phyloP scores from a whole-genome alignment of 2,329 filamentous ascomycete genomes.

The Hypoxylon sp. region DNA sequence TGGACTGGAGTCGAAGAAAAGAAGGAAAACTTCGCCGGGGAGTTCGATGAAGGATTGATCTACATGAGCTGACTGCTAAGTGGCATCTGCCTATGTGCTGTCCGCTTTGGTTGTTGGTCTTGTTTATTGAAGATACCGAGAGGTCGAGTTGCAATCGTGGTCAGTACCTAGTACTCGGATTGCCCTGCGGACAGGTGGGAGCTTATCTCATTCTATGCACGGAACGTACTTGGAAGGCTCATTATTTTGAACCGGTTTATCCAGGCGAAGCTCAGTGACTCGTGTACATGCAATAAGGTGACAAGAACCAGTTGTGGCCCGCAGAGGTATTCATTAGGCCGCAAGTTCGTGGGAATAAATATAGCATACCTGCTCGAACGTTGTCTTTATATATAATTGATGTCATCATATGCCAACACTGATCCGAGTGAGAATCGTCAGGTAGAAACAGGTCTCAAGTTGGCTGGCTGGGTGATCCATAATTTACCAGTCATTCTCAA shows the following conservation, averaged over 20 bases:
- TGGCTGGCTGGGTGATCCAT: background rate
- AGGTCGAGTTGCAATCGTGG: background rate
- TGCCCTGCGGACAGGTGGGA: constrained; percentile 7
- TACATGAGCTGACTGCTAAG: constrained; percentile 30
- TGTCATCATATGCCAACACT: background rate
- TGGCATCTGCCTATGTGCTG: background rate
- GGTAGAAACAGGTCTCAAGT: constrained; percentile 1
- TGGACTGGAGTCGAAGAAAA: constrained; percentile 6
- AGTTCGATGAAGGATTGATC: constrained; percentile 26
- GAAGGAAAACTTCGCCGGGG: constrained; percentile 17
- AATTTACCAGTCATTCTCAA: constrained; percentile 2
- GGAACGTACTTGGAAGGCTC: background rate
- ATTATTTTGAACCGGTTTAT: constrained; percentile 25
- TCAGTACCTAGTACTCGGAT: constrained; percentile 3
- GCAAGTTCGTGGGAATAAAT: background rate
- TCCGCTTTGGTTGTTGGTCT: background rate
- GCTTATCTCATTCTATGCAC: background rate
- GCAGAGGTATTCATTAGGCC: background rate
- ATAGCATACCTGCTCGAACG: background rate
- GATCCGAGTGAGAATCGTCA: background rate
- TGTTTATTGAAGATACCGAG: background rate
- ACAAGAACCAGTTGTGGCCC: background rate
- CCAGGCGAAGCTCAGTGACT: constrained; percentile 24
- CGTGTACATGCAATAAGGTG: background rate
- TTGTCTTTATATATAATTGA: constrained; percentile 1